Evolutionary conservation across 305 asterid species (phyloP).

Genomic region (Solanum hybrid): DNA sequence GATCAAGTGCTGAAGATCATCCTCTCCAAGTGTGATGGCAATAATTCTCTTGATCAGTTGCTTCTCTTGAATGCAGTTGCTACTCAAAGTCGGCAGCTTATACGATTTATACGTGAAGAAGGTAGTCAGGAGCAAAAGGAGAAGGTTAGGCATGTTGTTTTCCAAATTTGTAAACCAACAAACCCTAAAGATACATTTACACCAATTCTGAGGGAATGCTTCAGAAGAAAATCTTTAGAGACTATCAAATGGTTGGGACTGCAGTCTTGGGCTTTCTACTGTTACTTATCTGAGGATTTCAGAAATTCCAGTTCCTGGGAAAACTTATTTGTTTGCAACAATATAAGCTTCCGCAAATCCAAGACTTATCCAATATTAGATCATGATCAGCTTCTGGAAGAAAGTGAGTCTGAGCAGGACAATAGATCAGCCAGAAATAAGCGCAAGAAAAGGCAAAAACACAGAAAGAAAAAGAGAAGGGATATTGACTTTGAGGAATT

Average conservation of each 20-base stretch:
- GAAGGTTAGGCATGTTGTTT: constrained; percentile 9
- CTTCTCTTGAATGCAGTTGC: constrained; percentile 17
- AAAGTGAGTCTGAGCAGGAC: constrained; percentile 8
- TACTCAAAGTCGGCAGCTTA: constrained; percentile 10
- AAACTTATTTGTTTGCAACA: constrained; percentile 8
- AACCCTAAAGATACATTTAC: constrained; percentile 34
- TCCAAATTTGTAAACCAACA: constrained; percentile 2
- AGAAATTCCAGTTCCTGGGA: constrained; percentile 10
- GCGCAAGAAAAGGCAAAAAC: constrained; percentile 10
- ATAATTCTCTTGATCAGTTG: constrained; percentile 12
- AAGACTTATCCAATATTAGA: constrained; percentile 6
- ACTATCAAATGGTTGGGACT: constrained; percentile 12
- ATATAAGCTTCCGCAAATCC: constrained; percentile 13
- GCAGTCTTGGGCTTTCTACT: constrained; percentile 19
- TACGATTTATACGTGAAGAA: constrained; percentile 14
- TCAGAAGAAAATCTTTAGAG: neutral
- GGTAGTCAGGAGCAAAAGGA: constrained; percentile 11
- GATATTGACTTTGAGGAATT: neutral
- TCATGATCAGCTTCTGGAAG: constrained; percentile 2
- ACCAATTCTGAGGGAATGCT: constrained; percentile 24
- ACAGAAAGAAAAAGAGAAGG: constrained; percentile 15
- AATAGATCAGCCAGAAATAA: constrained; percentile 7
- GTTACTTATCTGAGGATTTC: constrained; percentile 8
- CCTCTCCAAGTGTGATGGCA: constrained; percentile 6
- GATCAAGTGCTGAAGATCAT: constrained; percentile 11